These are phyloP conservation scores for Zarea fungicola DNA, from an alignment of 2,329 filamentous ascomycete species.

Conservation along the genomic window DNA sequence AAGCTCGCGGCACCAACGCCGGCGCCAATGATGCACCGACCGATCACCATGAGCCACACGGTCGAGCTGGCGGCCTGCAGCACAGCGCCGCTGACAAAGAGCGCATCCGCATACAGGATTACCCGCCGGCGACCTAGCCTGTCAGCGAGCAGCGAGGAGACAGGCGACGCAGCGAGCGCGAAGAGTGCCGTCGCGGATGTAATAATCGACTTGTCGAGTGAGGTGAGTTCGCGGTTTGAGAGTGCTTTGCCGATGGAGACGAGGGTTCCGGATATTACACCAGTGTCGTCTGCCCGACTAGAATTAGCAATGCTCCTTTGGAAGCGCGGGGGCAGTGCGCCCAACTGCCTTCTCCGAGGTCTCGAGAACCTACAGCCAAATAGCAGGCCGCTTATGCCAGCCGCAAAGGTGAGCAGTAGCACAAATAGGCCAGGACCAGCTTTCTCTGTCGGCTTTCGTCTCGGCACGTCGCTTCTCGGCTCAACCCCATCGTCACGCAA, in stretches of 20 bases:
- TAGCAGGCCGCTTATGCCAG: conserved; percentile 61
- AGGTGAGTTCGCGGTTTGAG: conserved; percentile 50
- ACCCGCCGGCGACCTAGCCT: conserved; percentile 55
- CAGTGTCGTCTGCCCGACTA: conserved; percentile 59
- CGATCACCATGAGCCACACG: conserved; percentile 61
- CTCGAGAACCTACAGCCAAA: conserved; percentile 56
- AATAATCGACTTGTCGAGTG: conserved; percentile 64
- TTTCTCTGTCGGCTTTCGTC: conserved; percentile 23
- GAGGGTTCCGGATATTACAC: conserved; percentile 63
- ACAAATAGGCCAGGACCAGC: conserved; percentile 46
- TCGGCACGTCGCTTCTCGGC: conserved; percentile 23
- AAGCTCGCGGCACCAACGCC: conserved; percentile 74
- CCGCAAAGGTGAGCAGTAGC: conserved; percentile 57
- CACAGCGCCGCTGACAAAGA: conserved; percentile 65
- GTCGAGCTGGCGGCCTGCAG: conserved; percentile 55
- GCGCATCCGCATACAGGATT: conserved; percentile 57
- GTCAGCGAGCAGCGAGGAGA: conserved; percentile 61
- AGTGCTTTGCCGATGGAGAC: conserved; percentile 59
- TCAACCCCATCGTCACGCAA: conserved; percentile 26
- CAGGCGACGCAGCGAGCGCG: conserved; percentile 58
- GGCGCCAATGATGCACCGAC: conserved; percentile 63
- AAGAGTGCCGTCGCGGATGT: conserved; percentile 65
- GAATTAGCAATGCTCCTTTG: no score
- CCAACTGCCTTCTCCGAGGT: background rate
- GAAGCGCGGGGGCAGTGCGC: no score